Evolutionary conservation across 176 grass and related monocot genomes (phyloP).

Genomic region (Urochloa ruziziensis): DNA sequence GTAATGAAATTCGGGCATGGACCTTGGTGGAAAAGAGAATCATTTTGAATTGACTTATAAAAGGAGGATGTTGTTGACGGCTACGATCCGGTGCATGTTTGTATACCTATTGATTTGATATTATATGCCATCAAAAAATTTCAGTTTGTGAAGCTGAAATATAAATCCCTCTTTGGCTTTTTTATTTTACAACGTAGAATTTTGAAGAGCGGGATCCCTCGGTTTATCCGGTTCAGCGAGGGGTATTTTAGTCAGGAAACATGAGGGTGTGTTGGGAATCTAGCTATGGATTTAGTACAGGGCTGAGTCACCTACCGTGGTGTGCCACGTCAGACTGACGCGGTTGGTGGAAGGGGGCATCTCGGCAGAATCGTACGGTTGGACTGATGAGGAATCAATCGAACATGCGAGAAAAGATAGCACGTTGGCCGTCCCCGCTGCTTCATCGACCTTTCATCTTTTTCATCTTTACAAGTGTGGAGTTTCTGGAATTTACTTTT

Average conservation of each 20-base stretch:
- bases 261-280: neutral
- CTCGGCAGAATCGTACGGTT: neutral
- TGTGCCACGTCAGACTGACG: constrained; percentile 21
- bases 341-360: constrained; percentile 31
- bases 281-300: constrained; percentile 1
- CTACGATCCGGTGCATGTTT: neutral
- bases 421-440: neutral
- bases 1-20: too few species aligned
- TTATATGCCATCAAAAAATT: neutral
- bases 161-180: too few species aligned
- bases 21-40: too few species aligned
- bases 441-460: neutral
- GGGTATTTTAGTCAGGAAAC: constrained; percentile 19
- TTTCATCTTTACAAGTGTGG: neutral
- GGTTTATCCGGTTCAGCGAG: neutral
- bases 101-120: neutral
- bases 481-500: neutral
- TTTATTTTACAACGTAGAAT: neutral
- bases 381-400: neutral
- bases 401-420: neutral
- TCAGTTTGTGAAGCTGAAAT: too few species aligned
- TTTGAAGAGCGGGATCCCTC: neutral
- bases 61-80: neutral
- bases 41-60: neutral
- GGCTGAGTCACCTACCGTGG: constrained; percentile 41